Base-by-base conservation (phyloP, 2,329 filamentous ascomycete genomes). In the Stemphylium lycopersici region DNA sequence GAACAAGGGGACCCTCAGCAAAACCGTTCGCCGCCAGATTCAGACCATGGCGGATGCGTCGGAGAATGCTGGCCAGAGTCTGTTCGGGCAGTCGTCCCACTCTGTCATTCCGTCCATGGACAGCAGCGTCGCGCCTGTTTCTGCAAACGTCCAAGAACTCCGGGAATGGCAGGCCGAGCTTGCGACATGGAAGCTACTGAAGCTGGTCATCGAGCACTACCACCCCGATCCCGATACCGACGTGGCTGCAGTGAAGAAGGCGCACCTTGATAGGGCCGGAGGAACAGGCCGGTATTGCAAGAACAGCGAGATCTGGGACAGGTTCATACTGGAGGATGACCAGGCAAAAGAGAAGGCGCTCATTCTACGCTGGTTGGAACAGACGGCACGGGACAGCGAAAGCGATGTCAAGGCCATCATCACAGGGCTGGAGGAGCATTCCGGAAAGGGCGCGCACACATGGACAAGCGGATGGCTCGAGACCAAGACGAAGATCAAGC, bases 381-480 rank as follows among this genome's bases (percentile, higher is more conserved):
- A 85, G 62, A 91, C 87, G 38, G 90, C 91, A 1, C 84, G 87
- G 31, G 79, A 80, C 46, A 83, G 85, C 22, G 84, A 86, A 3
- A 87, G 87, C 36, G 87, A 90, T 58, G 87, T 96, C 26, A 86
- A 93, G 61, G 84, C 88, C 22, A 79, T 96, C 24, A 89, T 93
- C 45, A 83, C 87, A 47, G 88, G 93, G 51, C 48, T 74, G 48
- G 89, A 93, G 71, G 83, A 86, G 56, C 87, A 87, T 58, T 89
- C 90, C 11, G 90, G 93, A 55, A 83, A 90, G 66, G 71, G 68
- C 34, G 68, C 66, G 16, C 63, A 70, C n/a, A 86, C 93, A 8
- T 90, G 95, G 78, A 87, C 90, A 24, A 87, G 92, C 72, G 93
- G 93, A 36, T 97, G 93, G 90, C 85, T 97, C 59, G 91, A 96